Evolutionary conservation across 441 rosid species (phyloP), one percentile per base, ranked within the genome.

Genomic region (Pelargonium fulgidum): DNA sequence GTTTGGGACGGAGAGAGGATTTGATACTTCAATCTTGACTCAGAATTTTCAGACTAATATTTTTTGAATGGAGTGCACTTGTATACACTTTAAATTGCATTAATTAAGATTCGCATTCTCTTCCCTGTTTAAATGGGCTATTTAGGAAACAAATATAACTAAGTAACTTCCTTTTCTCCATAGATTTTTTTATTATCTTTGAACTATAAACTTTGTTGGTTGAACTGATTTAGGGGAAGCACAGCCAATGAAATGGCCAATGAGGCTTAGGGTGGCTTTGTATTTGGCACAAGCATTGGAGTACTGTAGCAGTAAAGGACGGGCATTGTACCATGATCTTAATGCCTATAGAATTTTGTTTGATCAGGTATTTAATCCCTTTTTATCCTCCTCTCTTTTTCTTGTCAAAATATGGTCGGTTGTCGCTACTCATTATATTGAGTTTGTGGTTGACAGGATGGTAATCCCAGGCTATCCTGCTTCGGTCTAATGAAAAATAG

Each of bases 401-500:
- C 36, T 29, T 29, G 36, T 29, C 36, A 29, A 29, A n/a, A n/a
- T n/a, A 29, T 29, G 36, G 6, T 29, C 36, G 5, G 36, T 29
- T 29, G 4, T 29, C 36, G 36, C 36, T 73, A 9, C 64, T 42
- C 64, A 73, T 79, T 48, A 76, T 61, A 2, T 66, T 59, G 69
- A 45, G 72, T 71, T 67, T 41, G 62, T 70, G 26, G 74, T 80
- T 83, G 67, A 73, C 85, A 93, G 99, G 99, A 91, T 68, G 88
- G 90, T 76, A 86, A 89, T 75, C 97, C 99, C 29, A 89, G 99
- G 82, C 89, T 93, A 69, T 93, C 99, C 45, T 89, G 93, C 85
- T 93, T 91, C 66, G 99, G 99, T 74, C 86, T 93, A 11, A 91
- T 91, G 97, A 93, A 91, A 84, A 93, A 93, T 75, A 91, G 99